A percentile compares a stretch with the other conserved stretches of the same genome.
These are phyloP conservation scores for Mycena sp. DNA, from an alignment of 1,284 basidiomycete genomes.

Conservation along the genomic window DNA sequence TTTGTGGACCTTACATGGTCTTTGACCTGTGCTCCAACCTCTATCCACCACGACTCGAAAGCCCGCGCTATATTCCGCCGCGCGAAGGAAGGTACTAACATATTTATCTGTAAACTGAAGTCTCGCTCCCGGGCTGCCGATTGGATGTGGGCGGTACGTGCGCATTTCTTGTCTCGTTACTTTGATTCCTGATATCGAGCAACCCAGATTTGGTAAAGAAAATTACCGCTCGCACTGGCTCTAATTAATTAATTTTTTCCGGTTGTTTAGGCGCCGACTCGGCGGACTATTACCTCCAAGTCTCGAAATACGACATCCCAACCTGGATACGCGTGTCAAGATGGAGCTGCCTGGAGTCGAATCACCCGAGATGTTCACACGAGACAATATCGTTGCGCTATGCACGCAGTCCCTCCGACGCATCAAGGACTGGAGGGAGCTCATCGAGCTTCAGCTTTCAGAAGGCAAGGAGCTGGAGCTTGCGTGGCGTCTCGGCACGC, in stretches of 20 bases:
- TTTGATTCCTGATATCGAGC: constrained; percentile 3
- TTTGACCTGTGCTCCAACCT: constrained; percentile 72
- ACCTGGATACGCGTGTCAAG: constrained; percentile 67
- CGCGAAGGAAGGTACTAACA: constrained; percentile 72
- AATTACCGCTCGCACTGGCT: neutral
- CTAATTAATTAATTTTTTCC: neutral
- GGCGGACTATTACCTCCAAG: constrained; percentile 59
- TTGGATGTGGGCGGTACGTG: constrained; percentile 86
- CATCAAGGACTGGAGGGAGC: constrained; percentile 69
- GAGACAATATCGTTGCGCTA: constrained; percentile 68
- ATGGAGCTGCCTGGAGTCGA: constrained; percentile 68
- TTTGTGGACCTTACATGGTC: constrained; percentile 86
- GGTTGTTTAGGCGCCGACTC: constrained; percentile 66
- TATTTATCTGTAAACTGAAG: constrained; percentile 84
- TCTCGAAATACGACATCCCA: constrained; percentile 59
- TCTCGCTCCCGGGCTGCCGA: constrained; percentile 79
- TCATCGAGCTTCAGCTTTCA: constrained; percentile 65
- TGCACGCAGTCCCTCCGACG: constrained; percentile 64
- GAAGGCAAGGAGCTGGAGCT: constrained; percentile 75
- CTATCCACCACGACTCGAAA: constrained; percentile 48
- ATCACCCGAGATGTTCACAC: constrained; percentile 59
- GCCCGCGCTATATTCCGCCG: constrained; percentile 59
- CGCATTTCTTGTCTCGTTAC: constrained; percentile 48
- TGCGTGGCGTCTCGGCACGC: constrained; percentile 79
- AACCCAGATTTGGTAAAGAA: constrained; percentile 36